Conservation (phyloP, 202 grass and related monocot species). For the Miscanthus sacchariflorus region DNA sequence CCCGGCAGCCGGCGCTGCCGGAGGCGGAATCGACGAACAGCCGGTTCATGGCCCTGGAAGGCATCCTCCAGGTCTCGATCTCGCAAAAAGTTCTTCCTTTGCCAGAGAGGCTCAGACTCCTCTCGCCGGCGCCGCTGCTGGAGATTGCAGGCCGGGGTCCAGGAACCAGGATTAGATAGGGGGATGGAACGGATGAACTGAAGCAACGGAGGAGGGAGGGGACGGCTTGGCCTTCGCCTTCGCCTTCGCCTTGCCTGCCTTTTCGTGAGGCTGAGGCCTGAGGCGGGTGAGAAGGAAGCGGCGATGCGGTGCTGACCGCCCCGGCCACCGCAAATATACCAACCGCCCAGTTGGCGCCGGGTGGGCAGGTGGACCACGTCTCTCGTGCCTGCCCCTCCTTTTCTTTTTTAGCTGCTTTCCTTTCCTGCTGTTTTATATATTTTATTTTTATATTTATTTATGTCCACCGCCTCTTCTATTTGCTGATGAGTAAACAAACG, state of each 20-base stretch:
- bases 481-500: not conserved
- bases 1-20: constrained; percentile 32
- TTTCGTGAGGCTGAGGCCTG: not conserved
- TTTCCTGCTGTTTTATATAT: not conserved
- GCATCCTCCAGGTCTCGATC: constrained; percentile 14
- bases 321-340: constrained; percentile 53
- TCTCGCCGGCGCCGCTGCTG: too few species aligned
- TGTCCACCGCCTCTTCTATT: not conserved
- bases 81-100: not conserved
- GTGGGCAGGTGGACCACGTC: constrained; percentile 54
- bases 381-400: not conserved
- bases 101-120: not conserved
- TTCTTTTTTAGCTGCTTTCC: not conserved
- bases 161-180: too few species aligned
- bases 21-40: constrained; percentile 46
- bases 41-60: constrained; percentile 44
- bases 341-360: constrained; percentile 39
- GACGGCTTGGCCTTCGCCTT: constrained; percentile 11
- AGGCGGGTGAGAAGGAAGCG: constrained; percentile 2
- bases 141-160: too few species aligned
- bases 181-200: too few species aligned
- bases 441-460: not conserved
- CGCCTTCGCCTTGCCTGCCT: constrained; percentile 32
- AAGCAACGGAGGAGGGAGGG: not conserved
- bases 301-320: constrained; percentile 49